These are phyloP conservation scores for Sugiyamaella lignohabitans DNA, from an alignment of 805 yeast species.

Conservation along the genomic window DNA sequence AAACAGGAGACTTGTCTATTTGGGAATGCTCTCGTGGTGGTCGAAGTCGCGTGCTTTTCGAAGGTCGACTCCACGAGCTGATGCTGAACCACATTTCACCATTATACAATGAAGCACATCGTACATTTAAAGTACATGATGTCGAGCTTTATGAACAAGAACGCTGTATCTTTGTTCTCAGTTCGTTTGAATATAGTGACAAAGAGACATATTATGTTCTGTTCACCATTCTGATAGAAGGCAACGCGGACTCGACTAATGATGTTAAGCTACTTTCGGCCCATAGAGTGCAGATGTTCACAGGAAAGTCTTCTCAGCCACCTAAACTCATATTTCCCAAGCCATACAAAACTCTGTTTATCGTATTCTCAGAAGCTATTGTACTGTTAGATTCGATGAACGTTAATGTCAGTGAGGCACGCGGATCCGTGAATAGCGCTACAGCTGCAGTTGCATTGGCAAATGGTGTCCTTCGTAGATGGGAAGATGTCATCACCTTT, in stretches of 20 bases:
- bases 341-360: constrained; percentile 55
- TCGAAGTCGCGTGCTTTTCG: constrained; percentile 35
- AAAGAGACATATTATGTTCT: constrained; percentile 40
- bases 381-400: constrained; percentile 59
- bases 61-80: constrained; percentile 32
- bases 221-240: constrained; percentile 47
- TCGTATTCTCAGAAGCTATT: constrained; percentile 53
- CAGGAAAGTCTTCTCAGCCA: constrained; percentile 15
- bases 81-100: constrained; percentile 39
- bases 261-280: constrained; percentile 56
- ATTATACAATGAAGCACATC: constrained; percentile 47
- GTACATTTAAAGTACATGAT: constrained; percentile 54
- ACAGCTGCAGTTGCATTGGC: constrained; percentile 4
- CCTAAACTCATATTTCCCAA: constrained; percentile 53
- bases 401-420: constrained; percentile 5
- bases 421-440: too few relatives aligned
- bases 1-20: constrained; percentile 40
- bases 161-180: constrained; percentile 43
- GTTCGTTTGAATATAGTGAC: constrained; percentile 36
- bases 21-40: constrained; percentile 47
- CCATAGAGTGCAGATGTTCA: constrained; percentile 53
- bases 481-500: constrained; percentile 76
- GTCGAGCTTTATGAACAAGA: constrained; percentile 44
- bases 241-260: constrained; percentile 28
- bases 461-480: constrained; percentile 37